Percentiles rank a stretch among this genome's conserved stretches.
Evolutionary conservation across 1,284 basidiomycete species (phyloP).

Genomic region (Marasmius sp.): DNA sequence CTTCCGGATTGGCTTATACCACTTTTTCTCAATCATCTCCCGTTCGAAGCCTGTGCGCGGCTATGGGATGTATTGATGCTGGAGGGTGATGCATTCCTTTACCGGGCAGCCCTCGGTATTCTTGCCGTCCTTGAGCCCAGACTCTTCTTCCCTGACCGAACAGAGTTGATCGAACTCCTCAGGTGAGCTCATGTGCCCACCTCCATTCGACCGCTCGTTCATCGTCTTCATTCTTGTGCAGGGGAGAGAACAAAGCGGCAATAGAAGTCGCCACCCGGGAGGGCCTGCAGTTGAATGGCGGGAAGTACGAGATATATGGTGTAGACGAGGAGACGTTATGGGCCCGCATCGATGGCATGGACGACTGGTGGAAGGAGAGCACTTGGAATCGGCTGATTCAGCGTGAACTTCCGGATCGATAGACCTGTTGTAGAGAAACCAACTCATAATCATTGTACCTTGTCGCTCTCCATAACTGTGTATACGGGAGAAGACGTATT

Average conservation of each 20-base stretch:
- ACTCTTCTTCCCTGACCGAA: slow-evolving; percentile 80
- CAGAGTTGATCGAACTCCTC: slow-evolving; percentile 72
- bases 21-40: slow-evolving; percentile 84
- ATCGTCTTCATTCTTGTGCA: slow-evolving; percentile 25
- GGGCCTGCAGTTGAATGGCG: slow-evolving; percentile 59
- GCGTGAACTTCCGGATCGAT: slow-evolving; percentile 86
- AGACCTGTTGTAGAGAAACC: slow-evolving; percentile 12
- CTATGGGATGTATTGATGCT: slow-evolving; percentile 88
- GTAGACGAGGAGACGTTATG: slow-evolving; percentile 82
- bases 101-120: slow-evolving; percentile 80
- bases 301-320: slow-evolving; percentile 87
- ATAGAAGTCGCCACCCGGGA: slow-evolving; percentile 77
- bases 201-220: slow-evolving; percentile 3
- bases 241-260: slow-evolving; percentile 82
- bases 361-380: slow-evolving; percentile 92
- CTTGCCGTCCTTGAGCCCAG: slow-evolving; percentile 86
- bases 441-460: not conserved
- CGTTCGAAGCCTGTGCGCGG: slow-evolving; percentile 84
- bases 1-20: slow-evolving; percentile 81
- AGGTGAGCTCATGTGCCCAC: slow-evolving; percentile 42
- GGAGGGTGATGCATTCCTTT: slow-evolving; percentile 87
- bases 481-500: not conserved
- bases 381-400: slow-evolving; percentile 84
- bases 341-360: slow-evolving; percentile 76
- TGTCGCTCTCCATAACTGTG: not conserved